A percentile compares a stretch with the other conserved stretches of the same genome.
Conservation (phyloP, 2,329 filamentous ascomycete species). For the Fusarium domesticum region DNA sequence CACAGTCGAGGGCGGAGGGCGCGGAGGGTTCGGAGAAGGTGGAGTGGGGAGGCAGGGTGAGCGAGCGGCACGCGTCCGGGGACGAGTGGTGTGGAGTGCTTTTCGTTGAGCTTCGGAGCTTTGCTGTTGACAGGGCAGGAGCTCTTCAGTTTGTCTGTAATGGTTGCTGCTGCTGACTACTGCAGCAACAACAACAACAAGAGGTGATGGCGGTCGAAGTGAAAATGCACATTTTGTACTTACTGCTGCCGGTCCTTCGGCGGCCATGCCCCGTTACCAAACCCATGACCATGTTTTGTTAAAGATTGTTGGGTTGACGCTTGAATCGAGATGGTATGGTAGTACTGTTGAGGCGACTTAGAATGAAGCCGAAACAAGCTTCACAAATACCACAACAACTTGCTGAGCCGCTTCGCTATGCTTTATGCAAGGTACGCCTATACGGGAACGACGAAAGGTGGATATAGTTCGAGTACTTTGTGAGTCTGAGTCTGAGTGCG, state of each 20-base stretch:
- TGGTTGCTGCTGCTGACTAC: neutral
- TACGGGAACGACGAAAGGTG: neutral
- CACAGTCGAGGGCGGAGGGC: conserved; percentile 18
- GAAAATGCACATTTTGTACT: conserved; percentile 2
- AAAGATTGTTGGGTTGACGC: conserved; percentile 8
- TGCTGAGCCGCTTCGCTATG: neutral
- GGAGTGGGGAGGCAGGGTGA: conserved; percentile 24
- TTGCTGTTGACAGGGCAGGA: conserved; percentile 15
- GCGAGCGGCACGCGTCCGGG: conserved; percentile 11
- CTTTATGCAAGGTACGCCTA: neutral
- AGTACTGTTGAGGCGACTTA: neutral
- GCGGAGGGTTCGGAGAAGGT: conserved; percentile 21
- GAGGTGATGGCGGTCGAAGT: neutral
- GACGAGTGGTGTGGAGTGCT: conserved; percentile 15
- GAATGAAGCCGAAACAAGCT: neutral
- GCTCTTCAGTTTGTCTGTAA: neutral
- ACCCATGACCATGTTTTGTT: conserved; percentile 33
- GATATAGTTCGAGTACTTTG: neutral
- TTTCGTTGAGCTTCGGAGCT: conserved; percentile 6
- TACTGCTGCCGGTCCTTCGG: conserved; percentile 30
- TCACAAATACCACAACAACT: neutral
- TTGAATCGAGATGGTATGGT: neutral
- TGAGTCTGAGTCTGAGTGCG: neutral
- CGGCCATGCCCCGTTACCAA: conserved; percentile 33
- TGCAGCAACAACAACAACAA: neutral